These are phyloP conservation scores for Phlebiopsis flavidoalba DNA, from an alignment of 768 basidiomycete species.

Conservation along the genomic window DNA sequence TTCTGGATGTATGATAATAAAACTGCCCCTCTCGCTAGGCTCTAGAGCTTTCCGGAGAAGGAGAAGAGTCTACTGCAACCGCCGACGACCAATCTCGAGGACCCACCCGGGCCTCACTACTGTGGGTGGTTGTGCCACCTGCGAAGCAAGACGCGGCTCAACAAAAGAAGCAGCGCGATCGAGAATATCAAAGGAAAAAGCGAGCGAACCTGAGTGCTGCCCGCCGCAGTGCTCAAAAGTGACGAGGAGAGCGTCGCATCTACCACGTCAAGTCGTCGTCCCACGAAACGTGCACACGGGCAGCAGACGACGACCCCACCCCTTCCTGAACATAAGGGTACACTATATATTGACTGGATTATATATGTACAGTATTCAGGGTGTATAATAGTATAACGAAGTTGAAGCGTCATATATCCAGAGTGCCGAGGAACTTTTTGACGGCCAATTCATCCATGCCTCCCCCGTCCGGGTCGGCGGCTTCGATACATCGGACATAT, in stretches of 20 bases:
- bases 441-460: conserved; percentile 51
- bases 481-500: conserved; percentile 76
- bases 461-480: conserved; percentile 69
- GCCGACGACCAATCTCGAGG: conserved; percentile 63
- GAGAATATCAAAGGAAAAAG: conserved; percentile 78
- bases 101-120: conserved; percentile 73
- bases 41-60: conserved; percentile 68
- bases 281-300: conserved; percentile 59
- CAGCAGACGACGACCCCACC: too few species aligned
- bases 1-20: neutral
- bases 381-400: neutral
- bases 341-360: neutral
- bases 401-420: too few species aligned
- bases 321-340: neutral
- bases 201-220: conserved; percentile 61
- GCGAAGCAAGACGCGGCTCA: conserved; percentile 68
- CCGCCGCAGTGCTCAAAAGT: conserved; percentile 51
- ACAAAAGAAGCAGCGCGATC: conserved; percentile 72
- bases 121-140: conserved; percentile 72
- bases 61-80: conserved; percentile 55
- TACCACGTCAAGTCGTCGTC: conserved; percentile 36
- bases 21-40: conserved; percentile 42
- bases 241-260: conserved; percentile 62
- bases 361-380: conserved; percentile 3
- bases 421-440: conserved; percentile 28